A percentile compares a stretch with the other conserved stretches of the same genome.
phyloP scores from a whole-genome alignment of 2,329 filamentous ascomycete species.

The Aspergillus puulaauensis region DNA sequence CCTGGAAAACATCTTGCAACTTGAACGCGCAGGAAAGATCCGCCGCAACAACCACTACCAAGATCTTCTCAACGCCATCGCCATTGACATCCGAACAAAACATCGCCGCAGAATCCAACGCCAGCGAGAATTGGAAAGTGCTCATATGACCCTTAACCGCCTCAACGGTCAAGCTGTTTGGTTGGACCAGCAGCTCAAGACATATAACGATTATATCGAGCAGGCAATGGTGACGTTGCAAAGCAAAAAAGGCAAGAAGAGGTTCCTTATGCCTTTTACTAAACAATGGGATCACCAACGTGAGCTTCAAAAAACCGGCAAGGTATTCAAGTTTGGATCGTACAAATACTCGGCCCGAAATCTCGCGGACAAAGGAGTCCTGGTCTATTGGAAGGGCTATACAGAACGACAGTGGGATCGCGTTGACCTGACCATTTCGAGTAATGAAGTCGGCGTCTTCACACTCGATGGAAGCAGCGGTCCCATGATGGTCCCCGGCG shows the following conservation, averaged over 20 bases:
- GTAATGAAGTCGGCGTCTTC: slow-evolving; percentile 92
- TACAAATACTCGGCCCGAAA: slow-evolving; percentile 95
- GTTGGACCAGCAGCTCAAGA: slow-evolving; percentile 92
- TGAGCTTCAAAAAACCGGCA: slow-evolving; percentile 86
- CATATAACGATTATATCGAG: slow-evolving; percentile 98
- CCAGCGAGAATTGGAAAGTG: slow-evolving; percentile 78
- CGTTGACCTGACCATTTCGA: slow-evolving; percentile 90
- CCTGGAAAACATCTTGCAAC: slow-evolving; percentile 85
- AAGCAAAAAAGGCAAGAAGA: slow-evolving; percentile 93
- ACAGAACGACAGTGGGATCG: slow-evolving; percentile 82
- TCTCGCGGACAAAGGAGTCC: slow-evolving; percentile 87
- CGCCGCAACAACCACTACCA: slow-evolving; percentile 88
- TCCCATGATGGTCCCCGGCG: slow-evolving; percentile 93
- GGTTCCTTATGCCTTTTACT: slow-evolving; percentile 92
- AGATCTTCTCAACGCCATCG: slow-evolving; percentile 96
- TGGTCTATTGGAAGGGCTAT: slow-evolving; percentile 88
- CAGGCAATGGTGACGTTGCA: slow-evolving; percentile 96
- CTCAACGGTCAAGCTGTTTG: slow-evolving; percentile 71
- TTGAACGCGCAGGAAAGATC: slow-evolving; percentile 85
- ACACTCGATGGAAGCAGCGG: slow-evolving; percentile 86
- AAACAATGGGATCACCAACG: slow-evolving; percentile 99
- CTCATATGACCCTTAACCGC: slow-evolving; percentile 47
- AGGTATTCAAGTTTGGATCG: slow-evolving; percentile 94
- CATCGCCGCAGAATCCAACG: slow-evolving; percentile 89
- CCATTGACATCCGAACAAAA: slow-evolving; percentile 94